phyloP scores from a whole-genome alignment of 805 yeast genomes.

The Ogataea corticis region DNA sequence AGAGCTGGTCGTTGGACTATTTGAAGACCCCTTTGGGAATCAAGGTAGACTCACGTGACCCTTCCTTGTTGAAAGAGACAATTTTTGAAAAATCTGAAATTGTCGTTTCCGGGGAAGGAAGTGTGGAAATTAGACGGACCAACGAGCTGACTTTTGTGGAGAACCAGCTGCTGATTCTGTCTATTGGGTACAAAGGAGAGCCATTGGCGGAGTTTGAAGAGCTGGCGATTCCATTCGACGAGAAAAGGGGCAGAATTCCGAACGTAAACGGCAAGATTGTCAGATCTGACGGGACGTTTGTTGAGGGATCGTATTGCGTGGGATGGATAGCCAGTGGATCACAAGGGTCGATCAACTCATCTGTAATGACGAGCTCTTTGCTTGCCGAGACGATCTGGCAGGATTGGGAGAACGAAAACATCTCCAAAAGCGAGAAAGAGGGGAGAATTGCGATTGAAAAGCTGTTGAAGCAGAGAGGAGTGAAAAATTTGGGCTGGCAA shows the following conservation, averaged over 20 bases:
- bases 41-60: slow-evolving; percentile 39
- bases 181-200: slow-evolving; percentile 79
- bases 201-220: slow-evolving; percentile 61
- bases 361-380: slow-evolving; percentile 80
- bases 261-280: slow-evolving; percentile 48
- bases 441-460: slow-evolving; percentile 35
- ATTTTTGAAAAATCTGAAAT: slow-evolving; percentile 51
- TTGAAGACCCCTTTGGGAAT: slow-evolving; percentile 62
- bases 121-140: slow-evolving; percentile 35
- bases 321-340: slow-evolving; percentile 94
- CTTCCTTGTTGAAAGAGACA: slow-evolving; percentile 43
- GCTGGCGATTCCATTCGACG: slow-evolving; percentile 49
- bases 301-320: slow-evolving; percentile 64
- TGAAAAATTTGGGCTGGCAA: slow-evolving; percentile 52
- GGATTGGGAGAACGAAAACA: slow-evolving; percentile 39
- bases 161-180: slow-evolving; percentile 70
- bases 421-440: slow-evolving; percentile 20
- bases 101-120: slow-evolving; percentile 31
- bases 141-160: slow-evolving; percentile 35
- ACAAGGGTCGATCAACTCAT: slow-evolving; percentile 85
- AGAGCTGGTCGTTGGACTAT: slow-evolving; percentile 69
- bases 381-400: slow-evolving; percentile 65
- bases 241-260: slow-evolving; percentile 42
- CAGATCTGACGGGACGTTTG: slow-evolving; percentile 22
- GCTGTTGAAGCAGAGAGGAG: slow-evolving; percentile 20